A percentile compares a stretch with the other conserved stretches of the same genome.
These are phyloP conservation scores for Rubus parviflorus DNA, from an alignment of 306 rosid genomes.

Conservation along the genomic window DNA sequence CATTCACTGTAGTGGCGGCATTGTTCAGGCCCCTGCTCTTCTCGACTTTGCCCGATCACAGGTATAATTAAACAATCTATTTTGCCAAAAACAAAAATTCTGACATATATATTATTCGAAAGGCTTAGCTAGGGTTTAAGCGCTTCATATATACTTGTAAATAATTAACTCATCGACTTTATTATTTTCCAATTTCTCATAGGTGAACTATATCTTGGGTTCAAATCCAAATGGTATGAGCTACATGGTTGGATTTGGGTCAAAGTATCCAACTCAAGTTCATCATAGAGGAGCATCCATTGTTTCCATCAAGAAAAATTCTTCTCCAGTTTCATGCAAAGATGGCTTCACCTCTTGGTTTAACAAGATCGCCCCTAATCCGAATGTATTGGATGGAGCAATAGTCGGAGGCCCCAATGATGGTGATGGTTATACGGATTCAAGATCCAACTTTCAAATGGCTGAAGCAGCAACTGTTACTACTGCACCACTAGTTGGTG, in stretches of 20 bases:
- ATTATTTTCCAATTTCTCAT: not conserved
- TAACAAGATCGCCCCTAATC: slow-evolving; percentile 41
- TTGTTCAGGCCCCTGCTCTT: slow-evolving; percentile 38
- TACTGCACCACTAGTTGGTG: slow-evolving; percentile 54
- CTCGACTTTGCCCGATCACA: slow-evolving; percentile 39
- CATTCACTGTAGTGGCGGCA: slow-evolving; percentile 29
- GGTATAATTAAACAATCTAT: slow-evolving; percentile 22
- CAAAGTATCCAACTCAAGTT: slow-evolving; percentile 40
- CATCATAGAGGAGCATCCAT: slow-evolving; percentile 81
- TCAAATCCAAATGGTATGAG: slow-evolving; percentile 48
- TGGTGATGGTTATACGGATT: slow-evolving; percentile 36
- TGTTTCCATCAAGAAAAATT: slow-evolving; percentile 39
- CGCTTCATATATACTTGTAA: no score
- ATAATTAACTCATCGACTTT: no score
- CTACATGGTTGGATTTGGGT: slow-evolving; percentile 71
- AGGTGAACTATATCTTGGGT: slow-evolving; percentile 67
- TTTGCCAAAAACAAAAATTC: no score
- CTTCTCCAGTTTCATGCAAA: slow-evolving; percentile 36
- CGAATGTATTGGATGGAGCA: slow-evolving; percentile 58
- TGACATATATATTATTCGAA: no score
- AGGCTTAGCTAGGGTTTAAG: no score
- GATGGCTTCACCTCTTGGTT: slow-evolving; percentile 45
- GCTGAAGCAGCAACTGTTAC: slow-evolving; percentile 51
- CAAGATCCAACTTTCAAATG: slow-evolving; percentile 34
- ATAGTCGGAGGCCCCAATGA: slow-evolving; percentile 44